A percentile compares a stretch with the other conserved stretches of the same genome.
Evolutionary conservation across 192 early-diverging fungal species (phyloP).

Genomic region (Geranomyces variabilis): DNA sequence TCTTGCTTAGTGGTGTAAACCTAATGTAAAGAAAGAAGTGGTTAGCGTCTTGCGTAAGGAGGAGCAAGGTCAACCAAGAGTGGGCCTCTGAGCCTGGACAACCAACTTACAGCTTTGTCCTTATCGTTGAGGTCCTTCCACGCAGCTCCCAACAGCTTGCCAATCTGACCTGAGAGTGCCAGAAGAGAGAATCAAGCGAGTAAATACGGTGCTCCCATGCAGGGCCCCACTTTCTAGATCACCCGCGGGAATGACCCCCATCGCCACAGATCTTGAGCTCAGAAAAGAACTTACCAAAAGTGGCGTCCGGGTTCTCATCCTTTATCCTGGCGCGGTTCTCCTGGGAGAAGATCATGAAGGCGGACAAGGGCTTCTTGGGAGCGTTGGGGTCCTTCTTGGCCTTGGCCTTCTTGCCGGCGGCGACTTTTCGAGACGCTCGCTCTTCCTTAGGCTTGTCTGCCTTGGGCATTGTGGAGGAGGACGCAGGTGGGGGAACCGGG

Average conservation of each 20-base stretch:
- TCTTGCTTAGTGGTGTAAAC: conserved; percentile 46
- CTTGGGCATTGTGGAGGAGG: not conserved
- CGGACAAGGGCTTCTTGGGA: conserved; percentile 90
- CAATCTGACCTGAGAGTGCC: conserved; percentile 50
- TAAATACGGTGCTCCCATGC: too few species aligned
- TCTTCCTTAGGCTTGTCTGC: conserved; percentile 22
- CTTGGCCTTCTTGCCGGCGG: conserved; percentile 62
- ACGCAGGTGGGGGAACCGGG: not conserved
- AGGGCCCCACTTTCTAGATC: not conserved
- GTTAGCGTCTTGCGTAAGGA: not conserved
- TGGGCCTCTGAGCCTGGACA: not conserved
- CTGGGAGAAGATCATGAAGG: conserved; percentile 90
- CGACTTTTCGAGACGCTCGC: conserved; percentile 31
- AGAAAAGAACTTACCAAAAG: conserved; percentile 43
- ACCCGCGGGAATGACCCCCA: not conserved
- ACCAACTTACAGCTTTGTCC: conserved; percentile 48
- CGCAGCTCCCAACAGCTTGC: conserved; percentile 70
- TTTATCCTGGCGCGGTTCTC: conserved; percentile 77
- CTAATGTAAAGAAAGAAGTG: conserved; percentile 21
- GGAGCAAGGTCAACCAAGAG: not conserved
- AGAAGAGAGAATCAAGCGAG: not conserved
- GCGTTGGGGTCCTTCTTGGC: conserved; percentile 87
- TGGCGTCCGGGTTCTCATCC: conserved; percentile 76
- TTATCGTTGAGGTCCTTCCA: conserved; percentile 63
- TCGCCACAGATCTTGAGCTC: not conserved